A percentile compares a stretch with the other conserved stretches of the same genome.
phyloP scores from a whole-genome alignment of 805 yeast species.

The Candida takata region DNA sequence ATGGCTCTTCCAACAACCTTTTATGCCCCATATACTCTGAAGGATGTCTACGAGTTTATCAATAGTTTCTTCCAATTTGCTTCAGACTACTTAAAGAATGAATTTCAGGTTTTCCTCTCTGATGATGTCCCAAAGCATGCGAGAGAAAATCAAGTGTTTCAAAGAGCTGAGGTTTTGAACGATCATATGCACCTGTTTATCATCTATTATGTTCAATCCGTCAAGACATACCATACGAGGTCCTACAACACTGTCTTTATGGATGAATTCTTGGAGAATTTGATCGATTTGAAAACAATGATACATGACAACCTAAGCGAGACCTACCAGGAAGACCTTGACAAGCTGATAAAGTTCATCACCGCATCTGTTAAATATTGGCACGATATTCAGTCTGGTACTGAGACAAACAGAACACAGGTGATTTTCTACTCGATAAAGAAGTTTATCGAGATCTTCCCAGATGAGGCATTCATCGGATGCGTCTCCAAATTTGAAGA shows the following conservation, averaged over 20 bases:
- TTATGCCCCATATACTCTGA: conserved; percentile 17
- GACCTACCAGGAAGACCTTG: conserved; percentile 10
- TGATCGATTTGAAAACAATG: conserved; percentile 13
- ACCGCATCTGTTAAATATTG: conserved; percentile 11
- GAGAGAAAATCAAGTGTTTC: conserved; percentile 8
- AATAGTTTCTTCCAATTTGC: conserved; percentile 19
- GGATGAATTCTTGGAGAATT: conserved; percentile 23
- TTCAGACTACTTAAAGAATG: conserved; percentile 14
- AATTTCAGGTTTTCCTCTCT: conserved; percentile 14
- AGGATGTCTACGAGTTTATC: conserved; percentile 18
- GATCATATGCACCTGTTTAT: conserved; percentile 18
- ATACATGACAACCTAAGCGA: conserved; percentile 12
- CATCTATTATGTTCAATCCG: conserved; percentile 25
- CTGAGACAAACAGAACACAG: conserved; percentile 17
- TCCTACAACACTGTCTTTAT: conserved; percentile 25
- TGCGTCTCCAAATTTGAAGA: conserved; percentile 10
- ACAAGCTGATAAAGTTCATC: conserved; percentile 14
- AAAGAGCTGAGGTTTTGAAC: conserved; percentile 18
- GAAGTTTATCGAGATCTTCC: conserved; percentile 18
- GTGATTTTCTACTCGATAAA: conserved; percentile 21
- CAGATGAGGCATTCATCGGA: conserved; percentile 13
- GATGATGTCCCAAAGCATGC: conserved; percentile 8
- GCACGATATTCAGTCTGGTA: conserved; percentile 6
- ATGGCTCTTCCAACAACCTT: conserved; percentile 17
- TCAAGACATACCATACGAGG: conserved; percentile 26